Conservation (phyloP, 768 basidiomycete species). For the Sarcodon aspratus region DNA sequence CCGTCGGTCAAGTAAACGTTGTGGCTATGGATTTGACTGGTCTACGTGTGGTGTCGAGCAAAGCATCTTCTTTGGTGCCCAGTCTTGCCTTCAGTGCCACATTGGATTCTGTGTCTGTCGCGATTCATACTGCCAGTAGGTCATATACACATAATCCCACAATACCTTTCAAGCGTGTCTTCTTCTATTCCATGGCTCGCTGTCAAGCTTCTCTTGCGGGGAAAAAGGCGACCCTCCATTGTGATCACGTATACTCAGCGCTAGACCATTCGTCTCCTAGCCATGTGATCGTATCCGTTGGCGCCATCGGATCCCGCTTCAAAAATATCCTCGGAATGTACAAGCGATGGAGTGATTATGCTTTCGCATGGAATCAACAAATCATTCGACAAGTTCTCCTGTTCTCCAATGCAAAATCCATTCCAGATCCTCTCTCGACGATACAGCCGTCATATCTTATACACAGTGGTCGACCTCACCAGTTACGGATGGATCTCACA, state of each 20-base stretch:
- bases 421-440: conserved; percentile 70
- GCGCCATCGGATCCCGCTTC: neutral
- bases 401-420: conserved; percentile 34
- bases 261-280: conserved; percentile 20
- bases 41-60: no score
- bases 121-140: no score
- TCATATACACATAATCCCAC: no score
- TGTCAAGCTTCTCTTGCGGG: conserved; percentile 1
- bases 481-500: conserved; percentile 51
- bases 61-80: no score
- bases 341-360: conserved; percentile 19
- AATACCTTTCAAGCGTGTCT: no score
- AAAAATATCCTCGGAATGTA: conserved; percentile 3
- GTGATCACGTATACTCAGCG: conserved; percentile 12
- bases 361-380: conserved; percentile 20
- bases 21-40: no score
- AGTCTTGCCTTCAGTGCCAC: no score
- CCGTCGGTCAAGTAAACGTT: neutral
- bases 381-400: conserved; percentile 38
- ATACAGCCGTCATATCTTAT: conserved; percentile 80
- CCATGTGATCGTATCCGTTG: conserved; percentile 8
- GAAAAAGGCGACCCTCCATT: conserved; percentile 9
- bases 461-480: conserved; percentile 58
- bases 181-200: no score
- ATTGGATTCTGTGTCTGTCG: no score